Evolutionary conservation across 108 stramenopile genomes (phyloP).

Genomic region (Tribonema minus): DNA sequence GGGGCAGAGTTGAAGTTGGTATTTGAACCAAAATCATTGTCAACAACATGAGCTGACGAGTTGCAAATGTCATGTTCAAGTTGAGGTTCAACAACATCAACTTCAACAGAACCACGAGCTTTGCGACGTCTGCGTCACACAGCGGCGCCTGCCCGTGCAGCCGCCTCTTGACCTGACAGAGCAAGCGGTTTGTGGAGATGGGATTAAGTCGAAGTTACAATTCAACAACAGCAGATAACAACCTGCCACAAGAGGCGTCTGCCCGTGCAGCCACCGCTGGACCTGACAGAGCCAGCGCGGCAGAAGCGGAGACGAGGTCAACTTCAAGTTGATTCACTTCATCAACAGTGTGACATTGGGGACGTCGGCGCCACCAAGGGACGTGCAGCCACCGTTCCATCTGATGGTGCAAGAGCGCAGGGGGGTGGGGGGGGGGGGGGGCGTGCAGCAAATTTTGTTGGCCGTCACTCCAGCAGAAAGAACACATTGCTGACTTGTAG

Average conservation of each 20-base stretch:
- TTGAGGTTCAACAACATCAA: not conserved
- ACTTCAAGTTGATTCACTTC: not conserved
- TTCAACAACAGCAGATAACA: too few relatives aligned
- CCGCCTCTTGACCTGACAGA: conserved; percentile 25
- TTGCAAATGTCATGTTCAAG: not conserved
- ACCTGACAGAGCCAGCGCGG: conserved; percentile 3
- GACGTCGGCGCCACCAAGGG: not conserved
- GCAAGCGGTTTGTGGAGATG: too few relatives aligned
- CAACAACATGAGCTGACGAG: too few relatives aligned
- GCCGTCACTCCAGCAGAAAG: too few relatives aligned
- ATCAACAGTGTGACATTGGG: not conserved
- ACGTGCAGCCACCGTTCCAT: too few relatives aligned
- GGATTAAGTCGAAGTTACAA: too few relatives aligned
- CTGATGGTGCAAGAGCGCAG: too few relatives aligned
- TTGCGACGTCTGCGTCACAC: not conserved
- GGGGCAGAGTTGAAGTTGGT: not conserved
- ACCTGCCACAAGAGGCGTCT: not conserved
- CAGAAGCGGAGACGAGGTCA: not conserved
- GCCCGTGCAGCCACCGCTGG: conserved; percentile 4
- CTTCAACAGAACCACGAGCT: not conserved
- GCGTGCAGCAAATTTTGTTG: too few relatives aligned
- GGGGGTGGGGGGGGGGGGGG: too few relatives aligned
- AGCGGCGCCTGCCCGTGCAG: not conserved
- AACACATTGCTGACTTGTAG: too few relatives aligned
- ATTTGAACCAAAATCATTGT: not conserved